Evolutionary conservation across 2,329 filamentous ascomycete genomes (phyloP), one percentile per base, ranked within the genome.

Genomic region (Trichophyton benhamiae): DNA sequence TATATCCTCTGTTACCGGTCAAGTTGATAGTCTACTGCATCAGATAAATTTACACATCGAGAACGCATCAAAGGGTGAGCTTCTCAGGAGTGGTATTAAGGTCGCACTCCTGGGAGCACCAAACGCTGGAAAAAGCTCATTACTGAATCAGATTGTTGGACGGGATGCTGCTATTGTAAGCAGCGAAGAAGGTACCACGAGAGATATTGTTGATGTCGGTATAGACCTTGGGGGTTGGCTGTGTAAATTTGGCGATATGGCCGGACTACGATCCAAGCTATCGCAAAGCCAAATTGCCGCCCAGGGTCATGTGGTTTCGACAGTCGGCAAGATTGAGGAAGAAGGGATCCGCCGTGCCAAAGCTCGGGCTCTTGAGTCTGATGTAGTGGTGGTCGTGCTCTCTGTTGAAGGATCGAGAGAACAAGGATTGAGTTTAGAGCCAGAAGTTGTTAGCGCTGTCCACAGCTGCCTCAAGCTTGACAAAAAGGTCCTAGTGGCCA

Each of bases 81-180:
- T 99, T 59, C 77, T 97, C 41, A 82, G 91, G 8, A 88, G 84
- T 67, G 94, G 94, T 1, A 95, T 99, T 66, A 84, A 83, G 61
- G 84, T 99, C 63, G 89, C 92, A 1, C 79, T 99, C 2, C 78
- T 99, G 0, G 94, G 94, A 0, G 90, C 91, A 5, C 94, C 94
- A 0, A 99, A 99, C 69, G 91, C 87, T 0, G 94, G 94, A 13
- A 99, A 99, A 73, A 96, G 91, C 72, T 96, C 91, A 13, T 75
- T 99, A 63, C 83, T 99, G 74, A 99, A 99, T 71, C 79, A 86
- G 22, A 82, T 99, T 58, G 89, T 96, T 2, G 92, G 94, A 0
- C 81, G 91, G 59, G 92, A 97, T 72, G 94, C 94, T 1, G 95
- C 91, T 2, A 99, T 99, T 68, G 94, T 99, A 6, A 96, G 91